A percentile compares a stretch with the other conserved stretches of the same genome.
phyloP scores from a whole-genome alignment of 768 basidiomycete species.

The Mycena galopus region DNA sequence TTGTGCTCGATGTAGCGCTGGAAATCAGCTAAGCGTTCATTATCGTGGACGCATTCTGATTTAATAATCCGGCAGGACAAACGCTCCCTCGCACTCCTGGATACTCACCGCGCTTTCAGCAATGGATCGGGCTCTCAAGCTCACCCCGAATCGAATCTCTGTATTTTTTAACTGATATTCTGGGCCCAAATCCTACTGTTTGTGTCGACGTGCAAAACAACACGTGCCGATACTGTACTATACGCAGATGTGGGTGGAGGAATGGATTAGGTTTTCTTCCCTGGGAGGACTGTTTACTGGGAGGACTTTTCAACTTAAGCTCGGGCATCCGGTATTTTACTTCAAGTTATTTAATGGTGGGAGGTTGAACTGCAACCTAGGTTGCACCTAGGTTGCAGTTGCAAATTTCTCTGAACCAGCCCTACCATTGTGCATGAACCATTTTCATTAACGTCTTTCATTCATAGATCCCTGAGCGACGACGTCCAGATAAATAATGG shows the following conservation, averaged over 20 bases:
- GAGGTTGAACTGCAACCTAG: conserved; percentile 56
- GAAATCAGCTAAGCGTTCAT: neutral
- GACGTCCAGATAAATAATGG: conserved; percentile 60
- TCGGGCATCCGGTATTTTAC: conserved; percentile 56
- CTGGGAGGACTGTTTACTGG: conserved; percentile 59
- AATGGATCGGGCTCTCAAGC: conserved; percentile 50
- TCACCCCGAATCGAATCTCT: conserved; percentile 63
- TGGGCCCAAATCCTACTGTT: conserved; percentile 60
- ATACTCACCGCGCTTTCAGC: conserved; percentile 34
- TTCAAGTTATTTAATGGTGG: conserved; percentile 46
- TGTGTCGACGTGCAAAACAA: conserved; percentile 58
- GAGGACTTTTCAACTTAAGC: too few species aligned
- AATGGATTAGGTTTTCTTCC: conserved; percentile 67
- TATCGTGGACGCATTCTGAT: conserved; percentile 11
- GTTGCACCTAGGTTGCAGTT: conserved; percentile 58
- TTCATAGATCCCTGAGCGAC: conserved; percentile 37
- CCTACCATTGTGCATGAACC: conserved; percentile 27
- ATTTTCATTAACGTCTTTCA: too few species aligned
- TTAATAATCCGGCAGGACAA: conserved; percentile 26
- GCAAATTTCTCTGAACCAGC: conserved; percentile 36
- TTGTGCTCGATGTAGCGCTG: neutral
- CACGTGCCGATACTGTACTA: conserved; percentile 67
- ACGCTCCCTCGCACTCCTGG: conserved; percentile 33
- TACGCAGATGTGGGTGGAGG: conserved; percentile 64
- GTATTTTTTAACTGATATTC: conserved; percentile 63